Base-by-base conservation (phyloP, 805 yeast species). In the Saturnispora silvae region DNA sequence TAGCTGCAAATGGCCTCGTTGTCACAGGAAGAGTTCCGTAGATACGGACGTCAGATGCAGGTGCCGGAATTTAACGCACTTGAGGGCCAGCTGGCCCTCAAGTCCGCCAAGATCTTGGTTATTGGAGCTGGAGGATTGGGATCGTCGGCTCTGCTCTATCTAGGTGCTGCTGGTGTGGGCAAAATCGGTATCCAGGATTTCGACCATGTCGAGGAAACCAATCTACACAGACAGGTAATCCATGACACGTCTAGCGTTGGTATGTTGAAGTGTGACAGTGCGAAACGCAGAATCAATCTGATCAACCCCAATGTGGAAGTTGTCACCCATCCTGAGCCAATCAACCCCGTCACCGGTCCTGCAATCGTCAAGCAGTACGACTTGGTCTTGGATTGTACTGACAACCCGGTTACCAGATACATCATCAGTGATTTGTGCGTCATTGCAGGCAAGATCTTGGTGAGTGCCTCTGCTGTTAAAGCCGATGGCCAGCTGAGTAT, bases 121-220 rank as follows among this genome's bases (percentile, higher is more conserved):
- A 68, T 92, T 6, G 98, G 99, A 1, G 96, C 96, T 1, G 99
- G 98, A 9, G 99, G 99, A 0, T 64, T 92, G 5, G 97, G 98
- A 0, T 80, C 94, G 47, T 96, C 98, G 0, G 94, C 94, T 0
- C 56, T 89, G 34, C 65, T 82, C 30, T 92, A 92, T 52, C 59
- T 92, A 2, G 77, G 78, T 0, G 96, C 94, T 0, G 81, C 95
- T 0, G 98, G 99, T 4, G 62, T 89, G 3, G 97, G 95, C 1
- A 56, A 60, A 2, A 65, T 92, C 17, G 96, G 96, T 3, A 81
- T 92, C 13, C 79, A 86, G 2, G 99, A 92, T 58, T 72, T 76
- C 49, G 99, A 92, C 56, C 53, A 56, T 0, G 96, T 92, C 1
- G 96, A 89, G 46, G 57, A 61, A 0, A 82, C 95, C 6, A 92